These are phyloP conservation scores for Cordyceps cateniannulata DNA, from an alignment of 2,329 filamentous ascomycete species.

Conservation along the genomic window DNA sequence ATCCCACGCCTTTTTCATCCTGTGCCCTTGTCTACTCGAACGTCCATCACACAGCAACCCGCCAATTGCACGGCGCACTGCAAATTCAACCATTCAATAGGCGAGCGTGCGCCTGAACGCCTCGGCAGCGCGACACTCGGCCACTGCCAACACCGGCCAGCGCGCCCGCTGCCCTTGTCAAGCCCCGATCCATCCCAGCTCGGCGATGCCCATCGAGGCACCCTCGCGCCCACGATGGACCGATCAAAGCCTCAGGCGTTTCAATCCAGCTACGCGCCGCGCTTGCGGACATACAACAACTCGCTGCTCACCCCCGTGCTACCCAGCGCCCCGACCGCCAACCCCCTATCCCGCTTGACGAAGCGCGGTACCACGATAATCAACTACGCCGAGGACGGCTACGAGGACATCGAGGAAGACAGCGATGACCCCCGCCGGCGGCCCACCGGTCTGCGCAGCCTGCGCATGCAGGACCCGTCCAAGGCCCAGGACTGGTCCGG, in stretches of 20 bases:
- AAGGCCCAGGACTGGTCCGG: conserved; percentile 60
- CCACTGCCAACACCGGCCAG: background rate
- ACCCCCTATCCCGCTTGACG: conserved; percentile 72
- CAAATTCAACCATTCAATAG: background rate
- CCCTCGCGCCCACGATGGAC: conserved; percentile 36
- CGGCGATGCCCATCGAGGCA: conserved; percentile 5
- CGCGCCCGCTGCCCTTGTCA: background rate
- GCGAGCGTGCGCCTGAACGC: background rate
- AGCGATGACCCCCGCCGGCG: conserved; percentile 70
- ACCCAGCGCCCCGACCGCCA: conserved; percentile 57
- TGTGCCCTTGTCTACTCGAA: background rate
- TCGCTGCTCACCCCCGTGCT: conserved; percentile 82
- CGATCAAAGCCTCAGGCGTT: conserved; percentile 69
- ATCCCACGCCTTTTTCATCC: conserved; percentile 8
- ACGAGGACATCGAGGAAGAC: conserved; percentile 70
- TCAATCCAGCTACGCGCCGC: conserved; percentile 84
- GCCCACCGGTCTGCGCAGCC: conserved; percentile 75
- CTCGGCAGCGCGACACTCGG: background rate
- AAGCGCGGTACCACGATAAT: conserved; percentile 95
- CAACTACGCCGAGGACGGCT: conserved; percentile 96
- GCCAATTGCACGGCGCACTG: background rate
- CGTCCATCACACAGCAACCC: conserved; percentile 1
- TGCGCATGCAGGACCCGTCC: conserved; percentile 67
- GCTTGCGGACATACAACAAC: conserved; percentile 85
- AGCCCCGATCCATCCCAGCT: background rate